Percentiles rank a stretch among this genome's conserved stretches.
These are phyloP conservation scores for Calendula officinalis DNA, from an alignment of 129 eudicot genomes.

Conservation along the genomic window DNA sequence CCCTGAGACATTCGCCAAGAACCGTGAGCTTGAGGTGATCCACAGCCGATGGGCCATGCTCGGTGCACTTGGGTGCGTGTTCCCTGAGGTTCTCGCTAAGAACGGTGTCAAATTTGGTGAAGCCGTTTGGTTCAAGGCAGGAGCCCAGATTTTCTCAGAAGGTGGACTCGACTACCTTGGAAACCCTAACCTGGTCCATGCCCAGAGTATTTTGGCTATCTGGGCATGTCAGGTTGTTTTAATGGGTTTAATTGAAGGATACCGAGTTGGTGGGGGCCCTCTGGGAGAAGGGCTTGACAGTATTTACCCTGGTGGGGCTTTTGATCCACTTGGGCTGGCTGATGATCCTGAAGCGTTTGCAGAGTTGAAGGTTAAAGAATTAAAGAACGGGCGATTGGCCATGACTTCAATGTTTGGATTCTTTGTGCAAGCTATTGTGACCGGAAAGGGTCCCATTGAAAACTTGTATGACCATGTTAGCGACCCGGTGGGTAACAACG, in stretches of 20 bases:
- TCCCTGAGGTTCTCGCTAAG: constrained; percentile 56
- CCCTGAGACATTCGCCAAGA: constrained; percentile 68
- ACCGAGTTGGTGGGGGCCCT: constrained; percentile 55
- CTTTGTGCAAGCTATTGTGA: constrained; percentile 65
- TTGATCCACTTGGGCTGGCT: constrained; percentile 61
- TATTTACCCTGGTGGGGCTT: constrained; percentile 56
- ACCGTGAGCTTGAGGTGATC: constrained; percentile 69
- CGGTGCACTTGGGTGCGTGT: constrained; percentile 62
- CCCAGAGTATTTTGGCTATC: constrained; percentile 69
- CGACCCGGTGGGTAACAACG: constrained; percentile 60
- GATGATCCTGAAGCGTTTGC: constrained; percentile 63
- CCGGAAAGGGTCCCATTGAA: constrained; percentile 25
- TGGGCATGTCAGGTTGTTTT: constrained; percentile 64
- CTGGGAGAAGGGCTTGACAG: constrained; percentile 59
- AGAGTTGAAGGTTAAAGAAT: constrained; percentile 60
- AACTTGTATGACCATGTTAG: constrained; percentile 50
- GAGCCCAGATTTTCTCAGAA: constrained; percentile 58
- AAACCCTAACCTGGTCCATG: constrained; percentile 44
- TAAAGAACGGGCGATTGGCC: constrained; percentile 62
- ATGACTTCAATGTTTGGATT: constrained; percentile 66
- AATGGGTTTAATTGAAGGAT: constrained; percentile 59
- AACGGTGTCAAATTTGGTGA: constrained; percentile 24
- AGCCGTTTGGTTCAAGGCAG: constrained; percentile 73
- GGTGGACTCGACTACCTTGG: constrained; percentile 39
- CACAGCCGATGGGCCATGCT: constrained; percentile 67